Percentiles rank a stretch among this genome's conserved stretches.
Conservation (phyloP, 129 eudicot genomes). For the Saposhnikovia divaricata region DNA sequence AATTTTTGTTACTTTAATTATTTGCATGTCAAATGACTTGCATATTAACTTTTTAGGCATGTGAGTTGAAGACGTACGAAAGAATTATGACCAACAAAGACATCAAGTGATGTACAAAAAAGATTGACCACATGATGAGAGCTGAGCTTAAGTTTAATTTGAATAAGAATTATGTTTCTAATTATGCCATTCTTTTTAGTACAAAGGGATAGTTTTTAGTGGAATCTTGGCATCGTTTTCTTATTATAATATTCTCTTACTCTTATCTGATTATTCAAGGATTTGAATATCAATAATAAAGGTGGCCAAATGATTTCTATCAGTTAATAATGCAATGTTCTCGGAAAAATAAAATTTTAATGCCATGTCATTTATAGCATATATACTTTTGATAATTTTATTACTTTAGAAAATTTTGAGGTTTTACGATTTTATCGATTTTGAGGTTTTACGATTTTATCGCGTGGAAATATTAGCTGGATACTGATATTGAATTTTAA, state of each 20-base stretch:
- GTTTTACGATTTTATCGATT: background rate
- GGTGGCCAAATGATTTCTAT: background rate
- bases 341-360: background rate
- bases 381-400: background rate
- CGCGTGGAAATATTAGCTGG: background rate
- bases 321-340: background rate
- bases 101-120: background rate
- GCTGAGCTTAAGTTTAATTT: background rate
- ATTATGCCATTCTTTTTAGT: background rate
- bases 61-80: no score
- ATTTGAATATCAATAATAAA: background rate
- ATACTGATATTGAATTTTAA: background rate
- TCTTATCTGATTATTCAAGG: background rate
- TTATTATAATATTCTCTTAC: background rate
- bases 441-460: background rate
- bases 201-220: background rate
- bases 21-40: background rate
- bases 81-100: background rate
- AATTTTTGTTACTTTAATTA: background rate
- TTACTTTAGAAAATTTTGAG: background rate
- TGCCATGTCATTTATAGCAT: background rate
- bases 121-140: background rate
- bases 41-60: background rate
- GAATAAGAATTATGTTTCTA: background rate
- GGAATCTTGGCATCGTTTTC: background rate